phyloP scores from a whole-genome alignment of 768 basidiomycete genomes.

The Tricholoma sp. region DNA sequence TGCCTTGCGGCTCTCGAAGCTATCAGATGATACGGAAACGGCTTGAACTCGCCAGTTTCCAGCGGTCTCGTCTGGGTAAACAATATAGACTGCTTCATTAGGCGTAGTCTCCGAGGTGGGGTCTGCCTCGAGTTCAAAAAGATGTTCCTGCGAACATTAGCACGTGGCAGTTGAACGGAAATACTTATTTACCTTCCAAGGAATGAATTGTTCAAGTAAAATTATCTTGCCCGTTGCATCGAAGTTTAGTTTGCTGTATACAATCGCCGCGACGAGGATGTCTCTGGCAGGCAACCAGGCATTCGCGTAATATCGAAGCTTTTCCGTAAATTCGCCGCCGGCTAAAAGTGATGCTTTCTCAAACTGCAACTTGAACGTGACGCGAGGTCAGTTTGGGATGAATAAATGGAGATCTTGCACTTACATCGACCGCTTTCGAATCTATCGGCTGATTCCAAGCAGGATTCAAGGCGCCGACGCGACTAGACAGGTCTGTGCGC shows the following conservation, averaged over 20 bases:
- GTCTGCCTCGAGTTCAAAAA: slow-evolving; percentile 80
- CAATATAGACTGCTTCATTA: slow-evolving; percentile 68
- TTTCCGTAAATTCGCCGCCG: slow-evolving; percentile 78
- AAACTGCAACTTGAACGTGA: slow-evolving; percentile 55
- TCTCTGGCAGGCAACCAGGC: slow-evolving; percentile 93
- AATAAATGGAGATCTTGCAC: slow-evolving; percentile 19
- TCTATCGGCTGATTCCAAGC: slow-evolving; percentile 83
- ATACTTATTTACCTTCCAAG: slow-evolving; percentile 70
- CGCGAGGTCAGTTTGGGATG: not conserved
- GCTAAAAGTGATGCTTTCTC: slow-evolving; percentile 73
- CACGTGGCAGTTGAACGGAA: not conserved
- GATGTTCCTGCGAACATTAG: slow-evolving; percentile 52
- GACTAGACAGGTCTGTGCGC: slow-evolving; percentile 78
- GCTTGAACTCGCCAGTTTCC: slow-evolving; percentile 91
- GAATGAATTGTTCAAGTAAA: slow-evolving; percentile 71
- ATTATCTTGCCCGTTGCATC: slow-evolving; percentile 77
- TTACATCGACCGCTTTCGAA: slow-evolving; percentile 66
- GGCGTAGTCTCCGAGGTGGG: slow-evolving; percentile 35
- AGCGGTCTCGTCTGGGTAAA: slow-evolving; percentile 81
- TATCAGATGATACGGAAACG: slow-evolving; percentile 74
- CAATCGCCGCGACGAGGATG: slow-evolving; percentile 56
- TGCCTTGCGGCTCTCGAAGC: slow-evolving; percentile 88
- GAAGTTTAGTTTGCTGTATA: slow-evolving; percentile 48
- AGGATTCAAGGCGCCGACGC: slow-evolving; percentile 84
- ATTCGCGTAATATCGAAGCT: slow-evolving; percentile 76